Base-by-base conservation (phyloP, 768 basidiomycete species). In the Lactifluus echinatus region DNA sequence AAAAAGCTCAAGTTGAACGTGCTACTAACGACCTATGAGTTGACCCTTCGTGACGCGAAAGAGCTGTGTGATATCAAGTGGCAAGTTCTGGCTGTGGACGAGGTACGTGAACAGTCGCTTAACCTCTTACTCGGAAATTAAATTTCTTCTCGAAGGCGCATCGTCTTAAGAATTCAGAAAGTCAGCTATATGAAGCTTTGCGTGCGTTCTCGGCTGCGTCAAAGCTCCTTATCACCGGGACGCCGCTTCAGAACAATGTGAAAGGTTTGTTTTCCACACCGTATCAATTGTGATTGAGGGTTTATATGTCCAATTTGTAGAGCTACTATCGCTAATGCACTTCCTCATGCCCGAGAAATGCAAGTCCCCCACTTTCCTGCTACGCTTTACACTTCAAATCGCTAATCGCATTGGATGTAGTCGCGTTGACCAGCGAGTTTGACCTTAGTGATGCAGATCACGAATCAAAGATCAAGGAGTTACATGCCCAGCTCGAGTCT, bases 271-370 rank as follows among this genome's bases (percentile, higher is more conserved):
- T 56, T 44, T 21, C 37, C 23, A 8, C 24, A 51, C 36, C 14
- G 14, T 24, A 21, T n/a, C 37, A 33, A 59, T 63, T 50, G 40
- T 57, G 64, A 40, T 63, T 1, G 8, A 28, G 33, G 24, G 46
- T 49, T 55, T 19, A 42, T 24, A 34, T 52, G 39, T 48, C 48
- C 52, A 51, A 21, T 45, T 21, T 53, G 7, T 67, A 96, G 96
- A 99, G 71, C 74, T 99, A 34, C 76, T 98, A 40, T 92, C 96
- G 8, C 74, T 98, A 70, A 98, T 98, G 95, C 96, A 98, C 70
- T 99, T 99, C 78, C 76, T 98, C 63, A 96, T 96, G 90, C 96
- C 96, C 8, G 94, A 98, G 66, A 92, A 91, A 75, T 99, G 92
- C 90, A 63, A 70, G 87, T 67, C 33, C 17, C 15, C 21, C 28